Evolutionary conservation across 208 protist species (phyloP).

Genomic region (Zelonia costaricensis): DNA sequence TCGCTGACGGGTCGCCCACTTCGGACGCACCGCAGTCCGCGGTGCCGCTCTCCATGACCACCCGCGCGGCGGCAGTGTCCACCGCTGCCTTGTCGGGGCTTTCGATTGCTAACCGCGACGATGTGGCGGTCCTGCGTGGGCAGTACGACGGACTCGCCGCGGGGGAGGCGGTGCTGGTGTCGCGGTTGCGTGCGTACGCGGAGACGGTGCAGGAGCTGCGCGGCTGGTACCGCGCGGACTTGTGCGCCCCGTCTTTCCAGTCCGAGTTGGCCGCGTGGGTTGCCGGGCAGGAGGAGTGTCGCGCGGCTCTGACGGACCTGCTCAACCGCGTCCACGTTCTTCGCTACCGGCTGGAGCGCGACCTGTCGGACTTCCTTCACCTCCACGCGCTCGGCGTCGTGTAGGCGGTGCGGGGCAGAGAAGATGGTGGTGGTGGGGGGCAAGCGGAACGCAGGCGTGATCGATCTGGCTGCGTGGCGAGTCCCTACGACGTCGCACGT

Average conservation of each 20-base stretch:
- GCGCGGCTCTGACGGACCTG: slow-evolving; percentile 6
- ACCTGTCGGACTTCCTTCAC: slow-evolving; percentile 63
- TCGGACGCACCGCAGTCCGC: neutral
- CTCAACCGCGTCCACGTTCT: slow-evolving; percentile 27
- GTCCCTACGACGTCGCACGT: no score
- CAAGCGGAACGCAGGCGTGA: no score
- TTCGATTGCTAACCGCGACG: slow-evolving; percentile 12
- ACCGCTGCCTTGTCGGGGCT: neutral
- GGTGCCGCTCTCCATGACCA: no score
- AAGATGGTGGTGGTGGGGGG: no score
- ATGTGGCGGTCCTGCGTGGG: slow-evolving; percentile 16
- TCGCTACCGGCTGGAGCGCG: slow-evolving; percentile 51
- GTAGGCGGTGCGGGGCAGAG: slow-evolving; percentile 7
- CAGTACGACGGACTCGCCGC: slow-evolving; percentile 21
- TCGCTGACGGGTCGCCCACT: neutral
- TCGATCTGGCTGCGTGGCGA: no score
- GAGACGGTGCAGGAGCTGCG: slow-evolving; percentile 24
- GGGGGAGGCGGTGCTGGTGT: slow-evolving; percentile 5
- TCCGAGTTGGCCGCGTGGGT: slow-evolving; percentile 18
- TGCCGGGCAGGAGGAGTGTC: slow-evolving; percentile 24
- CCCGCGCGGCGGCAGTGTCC: no score
- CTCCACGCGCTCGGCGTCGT: slow-evolving; percentile 49
- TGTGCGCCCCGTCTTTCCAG: slow-evolving; percentile 19
- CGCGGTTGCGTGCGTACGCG: slow-evolving; percentile 14
- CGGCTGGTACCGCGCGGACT: slow-evolving; percentile 23